Evolutionary conservation across 2,329 filamentous ascomycete genomes (phyloP).

Genomic region (Sclerotinia borealis): DNA sequence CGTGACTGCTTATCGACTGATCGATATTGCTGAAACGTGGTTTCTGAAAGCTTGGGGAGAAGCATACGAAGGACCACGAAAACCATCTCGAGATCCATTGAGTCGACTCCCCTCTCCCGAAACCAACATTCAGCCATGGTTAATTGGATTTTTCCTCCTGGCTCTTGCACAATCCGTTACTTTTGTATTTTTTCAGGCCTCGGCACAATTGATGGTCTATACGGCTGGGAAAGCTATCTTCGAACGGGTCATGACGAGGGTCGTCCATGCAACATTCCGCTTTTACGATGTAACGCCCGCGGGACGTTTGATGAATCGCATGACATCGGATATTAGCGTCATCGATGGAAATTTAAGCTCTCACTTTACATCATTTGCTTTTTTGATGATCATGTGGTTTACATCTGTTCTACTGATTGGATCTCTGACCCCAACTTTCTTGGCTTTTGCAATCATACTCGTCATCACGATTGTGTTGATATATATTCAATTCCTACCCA

Average conservation of each 20-base stretch:
- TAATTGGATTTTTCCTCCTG: slow-evolving; percentile 64
- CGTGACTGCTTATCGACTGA: slow-evolving; percentile 57
- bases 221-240: slow-evolving; percentile 73
- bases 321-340: slow-evolving; percentile 85
- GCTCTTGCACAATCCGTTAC: slow-evolving; percentile 53
- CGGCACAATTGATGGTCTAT: slow-evolving; percentile 74
- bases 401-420: slow-evolving; percentile 73
- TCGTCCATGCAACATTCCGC: slow-evolving; percentile 76
- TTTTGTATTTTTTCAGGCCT: slow-evolving; percentile 55
- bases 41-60: slow-evolving; percentile 87
- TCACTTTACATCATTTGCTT: slow-evolving; percentile 66
- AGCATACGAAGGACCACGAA: slow-evolving; percentile 47
- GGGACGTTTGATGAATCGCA: slow-evolving; percentile 83
- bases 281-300: slow-evolving; percentile 90
- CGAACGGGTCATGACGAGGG: slow-evolving; percentile 61
- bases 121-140: slow-evolving; percentile 65
- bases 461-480: slow-evolving; percentile 64
- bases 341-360: slow-evolving; percentile 79
- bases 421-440: slow-evolving; percentile 69
- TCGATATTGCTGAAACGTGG: slow-evolving; percentile 64
- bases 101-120: slow-evolving; percentile 59
- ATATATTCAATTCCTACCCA: slow-evolving; percentile 72
- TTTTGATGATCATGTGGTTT: slow-evolving; percentile 63
- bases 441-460: slow-evolving; percentile 64
- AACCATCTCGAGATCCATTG: slow-evolving; percentile 34